Conservation (phyloP, 1,284 basidiomycete genomes). For the Singerocomus inundabilis region DNA sequence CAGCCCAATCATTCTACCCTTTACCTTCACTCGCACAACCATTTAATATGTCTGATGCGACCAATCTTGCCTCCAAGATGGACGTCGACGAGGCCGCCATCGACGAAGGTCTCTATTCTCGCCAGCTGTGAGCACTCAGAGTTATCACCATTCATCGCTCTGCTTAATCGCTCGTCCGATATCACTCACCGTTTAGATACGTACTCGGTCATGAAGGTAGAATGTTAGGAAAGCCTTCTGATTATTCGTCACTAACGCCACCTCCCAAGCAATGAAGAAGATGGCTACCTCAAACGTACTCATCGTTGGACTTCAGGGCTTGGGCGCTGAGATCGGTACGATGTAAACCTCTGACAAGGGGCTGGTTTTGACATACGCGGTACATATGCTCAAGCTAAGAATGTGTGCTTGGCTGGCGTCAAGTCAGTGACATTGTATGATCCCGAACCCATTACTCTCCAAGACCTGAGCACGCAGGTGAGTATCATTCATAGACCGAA, state of each 20-base stretch:
- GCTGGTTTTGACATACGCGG: slow-evolving; percentile 8
- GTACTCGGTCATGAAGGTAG: slow-evolving; percentile 94
- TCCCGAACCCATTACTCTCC: slow-evolving; percentile 81
- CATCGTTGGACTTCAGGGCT: slow-evolving; percentile 89
- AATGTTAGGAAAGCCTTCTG: neutral
- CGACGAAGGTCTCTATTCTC: slow-evolving; percentile 92
- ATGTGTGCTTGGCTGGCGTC: slow-evolving; percentile 93
- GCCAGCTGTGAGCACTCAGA: slow-evolving; percentile 77
- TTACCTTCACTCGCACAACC: slow-evolving; percentile 3
- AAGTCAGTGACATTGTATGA: slow-evolving; percentile 98
- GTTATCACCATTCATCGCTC: slow-evolving; percentile 15
- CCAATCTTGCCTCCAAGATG: slow-evolving; percentile 60
- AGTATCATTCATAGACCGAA: slow-evolving; percentile 23
- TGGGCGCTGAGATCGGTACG: slow-evolving; percentile 95
- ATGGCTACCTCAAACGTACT: slow-evolving; percentile 98
- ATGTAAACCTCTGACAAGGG: slow-evolving; percentile 13
- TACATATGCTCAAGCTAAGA: slow-evolving; percentile 73
- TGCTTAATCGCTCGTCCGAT: slow-evolving; percentile 18
- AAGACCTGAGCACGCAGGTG: slow-evolving; percentile 93
- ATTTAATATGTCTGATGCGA: slow-evolving; percentile 48
- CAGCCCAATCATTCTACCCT: slow-evolving; percentile 2
- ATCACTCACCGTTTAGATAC: slow-evolving; percentile 58
- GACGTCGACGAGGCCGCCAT: slow-evolving; percentile 82
- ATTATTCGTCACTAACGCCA: slow-evolving; percentile 7
- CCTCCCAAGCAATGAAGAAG: slow-evolving; percentile 87